Conservation (phyloP, 73 alveolate genomes). For the Symbiodinium natans region DNA sequence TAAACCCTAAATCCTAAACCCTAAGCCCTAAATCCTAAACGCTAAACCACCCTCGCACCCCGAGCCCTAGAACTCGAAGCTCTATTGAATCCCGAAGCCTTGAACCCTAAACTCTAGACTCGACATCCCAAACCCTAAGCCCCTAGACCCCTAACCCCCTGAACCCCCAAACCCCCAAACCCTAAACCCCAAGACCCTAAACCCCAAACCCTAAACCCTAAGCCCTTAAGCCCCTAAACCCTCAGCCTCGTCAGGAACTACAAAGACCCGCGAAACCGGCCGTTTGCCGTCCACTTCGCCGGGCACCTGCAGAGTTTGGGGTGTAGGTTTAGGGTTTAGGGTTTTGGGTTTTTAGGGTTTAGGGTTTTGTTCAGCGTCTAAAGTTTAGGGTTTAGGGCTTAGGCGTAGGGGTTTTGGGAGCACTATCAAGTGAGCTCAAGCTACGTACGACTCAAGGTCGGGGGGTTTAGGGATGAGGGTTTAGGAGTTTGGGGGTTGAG, state of each 20-base stretch:
- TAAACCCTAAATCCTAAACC: neutral
- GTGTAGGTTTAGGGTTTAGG: no score
- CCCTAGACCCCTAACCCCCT: neutral
- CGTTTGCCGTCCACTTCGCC: slow-evolving; percentile 21
- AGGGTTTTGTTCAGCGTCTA: no score
- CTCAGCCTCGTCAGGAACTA: neutral
- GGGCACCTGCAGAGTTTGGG: neutral
- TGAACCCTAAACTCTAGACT: no score
- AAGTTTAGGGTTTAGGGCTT: neutral
- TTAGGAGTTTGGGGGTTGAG: neutral
- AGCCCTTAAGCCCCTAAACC: neutral
- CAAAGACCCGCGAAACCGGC: slow-evolving; percentile 3
- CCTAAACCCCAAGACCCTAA: neutral
- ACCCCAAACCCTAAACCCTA: neutral
- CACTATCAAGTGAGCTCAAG: no score
- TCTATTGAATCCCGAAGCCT: no score
- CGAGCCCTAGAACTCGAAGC: no score
- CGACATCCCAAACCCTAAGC: neutral
- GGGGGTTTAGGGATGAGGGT: neutral
- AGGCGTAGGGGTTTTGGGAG: neutral
- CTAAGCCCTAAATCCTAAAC: neutral
- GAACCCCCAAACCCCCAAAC: neutral
- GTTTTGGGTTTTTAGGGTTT: no score
- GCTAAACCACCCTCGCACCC: no score
- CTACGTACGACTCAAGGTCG: no score